These are phyloP conservation scores for Amauroascus verrucosus DNA, from an alignment of 2,329 filamentous ascomycete genomes.

Conservation along the genomic window DNA sequence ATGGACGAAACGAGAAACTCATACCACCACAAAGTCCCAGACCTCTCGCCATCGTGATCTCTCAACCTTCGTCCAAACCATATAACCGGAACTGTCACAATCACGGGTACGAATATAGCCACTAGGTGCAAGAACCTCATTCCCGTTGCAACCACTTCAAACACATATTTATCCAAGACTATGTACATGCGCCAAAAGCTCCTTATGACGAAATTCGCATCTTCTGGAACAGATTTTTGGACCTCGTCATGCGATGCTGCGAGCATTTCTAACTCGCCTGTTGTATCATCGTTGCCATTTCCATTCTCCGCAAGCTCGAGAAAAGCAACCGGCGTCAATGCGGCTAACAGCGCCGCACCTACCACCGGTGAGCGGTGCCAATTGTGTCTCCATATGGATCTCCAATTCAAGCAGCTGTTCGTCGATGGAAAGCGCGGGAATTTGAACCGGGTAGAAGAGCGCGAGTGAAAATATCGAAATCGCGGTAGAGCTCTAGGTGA, in stretches of 20 bases:
- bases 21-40: conserved; percentile 91
- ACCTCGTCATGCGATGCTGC: conserved; percentile 70
- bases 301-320: conserved; percentile 48
- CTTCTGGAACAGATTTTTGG: conserved; percentile 53
- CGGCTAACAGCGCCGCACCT: conserved; percentile 25
- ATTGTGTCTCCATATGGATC: conserved; percentile 16
- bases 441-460: neutral
- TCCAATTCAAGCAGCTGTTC: conserved; percentile 14
- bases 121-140: conserved; percentile 79
- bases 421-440: neutral
- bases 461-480: neutral
- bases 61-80: conserved; percentile 62
- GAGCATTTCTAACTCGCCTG: conserved; percentile 77
- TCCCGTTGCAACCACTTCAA: conserved; percentile 76
- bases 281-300: conserved; percentile 45
- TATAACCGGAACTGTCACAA: conserved; percentile 65
- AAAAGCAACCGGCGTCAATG: conserved; percentile 50
- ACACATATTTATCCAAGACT: conserved; percentile 51
- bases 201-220: conserved; percentile 50
- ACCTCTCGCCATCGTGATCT: conserved; percentile 61
- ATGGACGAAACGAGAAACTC: conserved; percentile 73
- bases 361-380: conserved; percentile 1
- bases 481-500: neutral
- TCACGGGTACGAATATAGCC: conserved; percentile 82
- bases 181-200: conserved; percentile 52